Evolutionary conservation across 2,329 filamentous ascomycete species (phyloP).

Genomic region (Colletotrichum cuscutae): DNA sequence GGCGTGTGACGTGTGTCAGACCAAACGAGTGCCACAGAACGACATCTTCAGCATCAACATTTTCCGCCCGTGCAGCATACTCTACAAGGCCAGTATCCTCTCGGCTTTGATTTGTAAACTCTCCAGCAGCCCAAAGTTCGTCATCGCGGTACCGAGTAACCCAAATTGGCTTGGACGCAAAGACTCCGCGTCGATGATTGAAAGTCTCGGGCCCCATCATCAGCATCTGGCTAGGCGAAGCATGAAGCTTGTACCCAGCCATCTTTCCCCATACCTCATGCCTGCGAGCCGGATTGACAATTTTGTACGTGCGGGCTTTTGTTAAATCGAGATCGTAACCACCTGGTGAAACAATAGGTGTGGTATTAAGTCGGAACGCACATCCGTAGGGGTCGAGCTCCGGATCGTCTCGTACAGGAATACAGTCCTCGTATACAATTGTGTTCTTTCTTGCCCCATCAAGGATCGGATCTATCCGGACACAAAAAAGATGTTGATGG

Average conservation of each 20-base stretch:
- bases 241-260: background rate
- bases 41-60: background rate
- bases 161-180: background rate
- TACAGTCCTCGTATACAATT: slow-evolving; percentile 39
- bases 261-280: background rate
- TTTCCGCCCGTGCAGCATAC: background rate
- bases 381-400: background rate
- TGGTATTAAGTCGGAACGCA: background rate
- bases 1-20: background rate
- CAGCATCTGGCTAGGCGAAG: background rate
- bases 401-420: background rate
- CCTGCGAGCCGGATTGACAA: background rate
- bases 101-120: background rate
- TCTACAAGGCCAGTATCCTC: background rate
- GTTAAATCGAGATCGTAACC: background rate
- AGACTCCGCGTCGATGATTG: background rate
- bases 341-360: background rate
- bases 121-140: background rate
- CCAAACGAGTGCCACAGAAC: background rate
- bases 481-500: slow-evolving; percentile 71
- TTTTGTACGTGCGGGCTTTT: background rate
- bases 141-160: background rate
- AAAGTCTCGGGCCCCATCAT: background rate
- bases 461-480: slow-evolving; percentile 67
- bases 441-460: slow-evolving; percentile 61